Evolutionary conservation across 2,329 filamentous ascomycete species (phyloP), one percentile per base, ranked within the genome.

Genomic region (Fusarium proliferatum): DNA sequence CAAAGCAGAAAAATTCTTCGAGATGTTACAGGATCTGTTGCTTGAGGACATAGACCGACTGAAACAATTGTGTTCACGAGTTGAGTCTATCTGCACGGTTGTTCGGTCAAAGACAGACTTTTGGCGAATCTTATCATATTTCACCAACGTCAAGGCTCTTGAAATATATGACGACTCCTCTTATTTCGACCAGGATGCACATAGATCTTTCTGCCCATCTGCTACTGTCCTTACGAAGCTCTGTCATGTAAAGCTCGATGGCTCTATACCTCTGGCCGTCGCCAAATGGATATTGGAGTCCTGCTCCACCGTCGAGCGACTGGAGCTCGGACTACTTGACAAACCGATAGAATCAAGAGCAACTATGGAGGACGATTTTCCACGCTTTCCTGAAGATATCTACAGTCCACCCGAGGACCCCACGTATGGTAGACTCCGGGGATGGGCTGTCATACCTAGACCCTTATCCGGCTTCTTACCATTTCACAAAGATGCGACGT

Each of bases 401-500:
- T 36, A 61, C 15, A 49, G 55, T 12, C 55, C 42, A 48, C 56
- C 36, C 9, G 34, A n/a, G 11, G 36, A 17, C 2, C 41, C 30
- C 6, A 30, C n/a, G 16, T 38, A 34, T 13, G 61, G 26, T 13
- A 34, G 26, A 19, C 9, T 21, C 23, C 4, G 11, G 12, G 61
- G 38, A 19, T 64, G 45, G 45, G 34, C 57, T 12, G 34, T 9
- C 28, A 63, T 62, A 34, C 61, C 61, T 3, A 48, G 33, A 33
- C 61, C 45, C 8, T 48, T 64, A 16, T 63, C 57, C 3, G 45
- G 58, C 16, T 63, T 64, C 13, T 28, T 64, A 9, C 57, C 57
- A 16, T 12, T 3, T 4, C 36, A 16, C 3, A 21, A 60, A 2
- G 38, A 30, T 12, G 21, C 9, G 5, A 3, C 8, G 2, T 5